Evolutionary conservation across 768 basidiomycete genomes (phyloP).

Genomic region (Psilocybe subaeruginosa): DNA sequence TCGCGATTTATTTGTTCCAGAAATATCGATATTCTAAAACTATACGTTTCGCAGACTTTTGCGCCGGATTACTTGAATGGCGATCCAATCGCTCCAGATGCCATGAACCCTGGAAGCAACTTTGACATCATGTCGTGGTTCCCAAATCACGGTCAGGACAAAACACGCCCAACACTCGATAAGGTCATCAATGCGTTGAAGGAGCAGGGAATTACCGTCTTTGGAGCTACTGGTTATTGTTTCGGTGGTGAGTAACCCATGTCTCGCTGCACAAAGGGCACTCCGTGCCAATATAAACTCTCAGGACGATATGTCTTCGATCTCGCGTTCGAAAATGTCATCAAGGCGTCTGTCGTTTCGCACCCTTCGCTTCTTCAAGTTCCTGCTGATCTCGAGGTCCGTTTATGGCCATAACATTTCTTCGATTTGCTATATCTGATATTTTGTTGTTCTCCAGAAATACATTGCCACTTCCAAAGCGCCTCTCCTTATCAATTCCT

Average conservation of each 20-base stretch:
- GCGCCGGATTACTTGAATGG: conserved; percentile 44
- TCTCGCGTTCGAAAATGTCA: conserved; percentile 57
- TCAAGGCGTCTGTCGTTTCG: conserved; percentile 49
- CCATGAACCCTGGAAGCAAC: conserved; percentile 31
- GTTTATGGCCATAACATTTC: background rate
- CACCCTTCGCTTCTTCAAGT: conserved; percentile 68
- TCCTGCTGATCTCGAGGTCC: conserved; percentile 65
- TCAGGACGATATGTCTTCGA: conserved; percentile 62
- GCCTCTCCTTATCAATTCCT: conserved; percentile 72
- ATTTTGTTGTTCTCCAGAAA: conserved; percentile 36
- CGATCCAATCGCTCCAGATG: conserved; percentile 41
- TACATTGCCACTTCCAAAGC: conserved; percentile 46
- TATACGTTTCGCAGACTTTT: conserved; percentile 31
- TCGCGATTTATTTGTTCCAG: conserved; percentile 11
- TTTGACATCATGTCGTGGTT: conserved; percentile 51
- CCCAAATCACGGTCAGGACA: conserved; percentile 36
- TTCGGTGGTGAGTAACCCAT: conserved; percentile 51
- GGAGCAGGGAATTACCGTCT: conserved; percentile 55
- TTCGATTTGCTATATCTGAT: background rate
- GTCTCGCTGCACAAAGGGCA: background rate
- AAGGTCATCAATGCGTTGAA: conserved; percentile 61
- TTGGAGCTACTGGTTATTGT: conserved; percentile 73
- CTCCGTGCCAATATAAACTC: background rate
- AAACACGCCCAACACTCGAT: conserved; percentile 54
- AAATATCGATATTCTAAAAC: background rate